Base-by-base conservation (phyloP, 2,329 filamentous ascomycete species). In the Exserohilum rostratum region DNA sequence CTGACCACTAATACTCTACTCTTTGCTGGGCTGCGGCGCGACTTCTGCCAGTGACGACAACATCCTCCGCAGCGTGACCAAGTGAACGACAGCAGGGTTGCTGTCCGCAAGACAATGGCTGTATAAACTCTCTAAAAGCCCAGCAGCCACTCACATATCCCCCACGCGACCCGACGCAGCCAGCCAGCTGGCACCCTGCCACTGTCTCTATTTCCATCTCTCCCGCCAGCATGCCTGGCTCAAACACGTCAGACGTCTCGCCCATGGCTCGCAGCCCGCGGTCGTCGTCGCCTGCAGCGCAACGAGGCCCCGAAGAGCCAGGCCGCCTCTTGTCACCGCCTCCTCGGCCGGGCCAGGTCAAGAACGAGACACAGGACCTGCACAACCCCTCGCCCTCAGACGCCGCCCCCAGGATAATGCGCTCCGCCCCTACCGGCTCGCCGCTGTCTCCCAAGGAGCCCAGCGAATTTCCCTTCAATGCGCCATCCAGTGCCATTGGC, bases 381-480 rank as follows among this genome's bases (percentile, higher is more conserved):
- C 58, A 61, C 39, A 48, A 42, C 13, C 54, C 49, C 7, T 55
- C 54, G 22, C 48, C 48, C 2, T 45, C 62, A 1, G 69, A 71
- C 42, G 68, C 66, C 29, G 62, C 57, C 2, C 68, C 70, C 53
- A 66, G 62, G 40, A 71, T 70, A 37, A 67, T 70, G 52, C 65
- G 58, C 18, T 65, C 68, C 9, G 68, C 64, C 42, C 64, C 71
- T 17, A 70, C 70, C 6, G 69, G 64, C 54, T 70, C 71, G 51
- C 65, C 66, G 33, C 44, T 67, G 35, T 60, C 67, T 2, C 33
- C 55, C 39, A 57, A 65, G 10, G 71, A 74, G 51, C 65, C 68
- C n/a, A 48, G 53, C 50, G 74, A 74, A 39, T 77, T 77, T 44
- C 74, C 74, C 42, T 77, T 76, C 65, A 50, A 70, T 52, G 57